phyloP scores from a whole-genome alignment of 208 protist genomes.

The Leishmania gerbilli region DNA sequence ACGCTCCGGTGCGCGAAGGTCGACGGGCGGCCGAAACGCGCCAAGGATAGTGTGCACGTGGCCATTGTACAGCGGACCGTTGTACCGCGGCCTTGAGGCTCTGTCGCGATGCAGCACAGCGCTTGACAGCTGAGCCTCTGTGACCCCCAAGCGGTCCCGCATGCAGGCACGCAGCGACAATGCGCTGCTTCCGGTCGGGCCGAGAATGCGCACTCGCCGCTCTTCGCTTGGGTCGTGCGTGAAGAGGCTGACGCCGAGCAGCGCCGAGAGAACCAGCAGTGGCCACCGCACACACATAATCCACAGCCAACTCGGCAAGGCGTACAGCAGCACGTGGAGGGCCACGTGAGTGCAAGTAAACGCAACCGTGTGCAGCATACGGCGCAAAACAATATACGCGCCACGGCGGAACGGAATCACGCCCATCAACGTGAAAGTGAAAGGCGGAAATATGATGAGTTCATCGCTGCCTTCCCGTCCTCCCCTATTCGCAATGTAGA shows the following conservation, averaged over 20 bases:
- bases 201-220: conserved; percentile 23
- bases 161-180: neutral
- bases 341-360: conserved; percentile 32
- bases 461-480: neutral
- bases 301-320: conserved; percentile 28
- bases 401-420: neutral
- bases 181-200: conserved; percentile 1
- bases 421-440: neutral
- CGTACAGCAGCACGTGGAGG: conserved; percentile 32
- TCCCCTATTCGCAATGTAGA: neutral
- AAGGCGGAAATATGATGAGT: neutral
- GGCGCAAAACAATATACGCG: neutral
- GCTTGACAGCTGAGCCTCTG: conserved; percentile 23
- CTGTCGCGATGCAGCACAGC: conserved; percentile 4
- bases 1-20: conserved; percentile 31
- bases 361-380: conserved; percentile 10
- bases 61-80: conserved; percentile 54
- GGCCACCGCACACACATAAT: conserved; percentile 38
- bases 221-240: conserved; percentile 6
- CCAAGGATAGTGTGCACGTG: conserved; percentile 68
- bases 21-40: conserved; percentile 32
- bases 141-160: conserved; percentile 20
- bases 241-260: conserved; percentile 17
- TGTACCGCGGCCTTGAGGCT: conserved; percentile 27
- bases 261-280: conserved; percentile 10